A percentile compares a stretch with the other conserved stretches of the same genome.
Conservation (phyloP, 257 asterid genomes). For the Catharanthus roseus region DNA sequence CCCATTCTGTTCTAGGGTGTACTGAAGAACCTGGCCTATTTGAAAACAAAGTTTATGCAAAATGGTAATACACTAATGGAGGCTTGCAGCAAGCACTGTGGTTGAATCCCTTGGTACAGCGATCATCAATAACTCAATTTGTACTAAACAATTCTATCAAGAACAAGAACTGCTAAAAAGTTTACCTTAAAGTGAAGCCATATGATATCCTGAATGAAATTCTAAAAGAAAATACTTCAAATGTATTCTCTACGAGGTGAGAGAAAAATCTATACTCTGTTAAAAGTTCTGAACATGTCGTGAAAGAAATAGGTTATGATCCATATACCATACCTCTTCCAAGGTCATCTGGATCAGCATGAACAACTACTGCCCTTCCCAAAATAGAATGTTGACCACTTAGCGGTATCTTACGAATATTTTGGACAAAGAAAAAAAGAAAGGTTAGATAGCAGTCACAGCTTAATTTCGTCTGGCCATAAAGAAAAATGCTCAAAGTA, state of each 20-base stretch:
- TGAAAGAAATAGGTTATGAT: neutral
- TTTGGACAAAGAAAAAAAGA: neutral
- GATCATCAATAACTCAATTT: neutral
- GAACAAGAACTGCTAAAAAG: neutral
- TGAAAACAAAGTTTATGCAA: neutral
- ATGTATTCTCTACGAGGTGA: neutral
- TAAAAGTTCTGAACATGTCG: no score
- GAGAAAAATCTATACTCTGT: neutral
- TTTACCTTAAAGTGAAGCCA: neutral
- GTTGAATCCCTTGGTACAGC: neutral
- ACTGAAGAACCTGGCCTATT: neutral
- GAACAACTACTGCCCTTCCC: slow-evolving; percentile 94
- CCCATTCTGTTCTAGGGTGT: neutral
- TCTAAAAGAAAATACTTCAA: neutral
- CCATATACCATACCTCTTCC: slow-evolving; percentile 59
- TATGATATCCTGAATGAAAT: neutral
- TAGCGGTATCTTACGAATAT: slow-evolving; percentile 49
- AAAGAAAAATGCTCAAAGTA: neutral
- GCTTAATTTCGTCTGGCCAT: neutral
- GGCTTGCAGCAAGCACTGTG: neutral
- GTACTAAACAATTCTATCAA: neutral
- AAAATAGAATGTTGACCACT: slow-evolving; percentile 70
- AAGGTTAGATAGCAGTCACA: slow-evolving; percentile 3
- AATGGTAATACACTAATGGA: neutral
- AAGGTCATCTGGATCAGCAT: slow-evolving; percentile 92